Percentiles rank a stretch among this genome's conserved stretches.
Conservation (phyloP, 164 flowering plant genomes). For the Kingdonia uniflora region DNA sequence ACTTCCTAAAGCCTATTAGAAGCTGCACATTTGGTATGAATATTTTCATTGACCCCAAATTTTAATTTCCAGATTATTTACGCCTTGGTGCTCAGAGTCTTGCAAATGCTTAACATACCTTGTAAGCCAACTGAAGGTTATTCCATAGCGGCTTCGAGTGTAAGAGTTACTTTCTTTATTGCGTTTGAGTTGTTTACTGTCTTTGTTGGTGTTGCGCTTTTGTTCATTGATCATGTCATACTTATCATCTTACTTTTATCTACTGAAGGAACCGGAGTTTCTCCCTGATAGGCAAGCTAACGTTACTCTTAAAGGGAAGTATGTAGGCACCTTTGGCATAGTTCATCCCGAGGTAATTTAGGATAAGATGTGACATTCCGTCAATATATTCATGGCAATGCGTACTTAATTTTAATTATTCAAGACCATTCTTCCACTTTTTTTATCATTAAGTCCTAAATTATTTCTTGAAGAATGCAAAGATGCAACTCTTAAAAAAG, state of each 20-base stretch:
- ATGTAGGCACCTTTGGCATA: constrained; percentile 73
- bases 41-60: neutral
- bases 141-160: constrained; percentile 47
- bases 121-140: constrained; percentile 59
- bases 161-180: constrained; percentile 20
- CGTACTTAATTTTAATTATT: no score
- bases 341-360: constrained; percentile 82
- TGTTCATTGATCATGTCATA: neutral
- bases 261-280: constrained; percentile 77
- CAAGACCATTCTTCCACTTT: no score
- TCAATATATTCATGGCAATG: neutral
- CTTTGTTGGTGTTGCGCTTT: neutral
- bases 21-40: no score
- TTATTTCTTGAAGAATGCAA: no score
- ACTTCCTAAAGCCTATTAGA: neutral
- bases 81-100: constrained; percentile 72
- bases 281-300: constrained; percentile 78
- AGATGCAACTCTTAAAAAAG: no score
- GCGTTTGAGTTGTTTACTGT: neutral
- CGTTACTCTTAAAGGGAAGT: constrained; percentile 58
- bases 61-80: constrained; percentile 55
- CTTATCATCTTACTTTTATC: neutral
- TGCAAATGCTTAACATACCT: constrained; percentile 63
- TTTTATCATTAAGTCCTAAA: neutral
- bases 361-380: neutral